Conservation (phyloP, 78 protist species). For the Tieghemostelium lacteum region DNA sequence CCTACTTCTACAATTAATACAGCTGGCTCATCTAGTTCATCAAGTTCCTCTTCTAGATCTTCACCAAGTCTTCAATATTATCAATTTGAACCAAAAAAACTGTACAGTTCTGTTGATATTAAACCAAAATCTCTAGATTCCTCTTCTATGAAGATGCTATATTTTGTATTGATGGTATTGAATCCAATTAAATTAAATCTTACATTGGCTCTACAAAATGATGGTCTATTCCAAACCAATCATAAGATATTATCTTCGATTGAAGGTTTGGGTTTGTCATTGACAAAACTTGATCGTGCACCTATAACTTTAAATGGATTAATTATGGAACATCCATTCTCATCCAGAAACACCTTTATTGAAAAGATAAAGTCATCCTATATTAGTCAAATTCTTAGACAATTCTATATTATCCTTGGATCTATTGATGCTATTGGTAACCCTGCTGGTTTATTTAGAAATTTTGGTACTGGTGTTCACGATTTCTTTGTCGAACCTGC, state of each 20-base stretch:
- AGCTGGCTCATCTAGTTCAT: background rate
- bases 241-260: conserved; percentile 50
- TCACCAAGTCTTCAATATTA: background rate
- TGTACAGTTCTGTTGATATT: background rate
- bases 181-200: conserved; percentile 80
- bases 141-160: conserved; percentile 46
- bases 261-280: conserved; percentile 74
- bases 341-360: conserved; percentile 53
- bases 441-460: conserved; percentile 86
- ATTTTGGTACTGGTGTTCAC: conserved; percentile 86
- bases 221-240: conserved; percentile 42
- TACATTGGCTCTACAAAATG: conserved; percentile 53
- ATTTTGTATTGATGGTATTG: conserved; percentile 68
- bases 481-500: conserved; percentile 88
- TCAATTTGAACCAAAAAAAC: background rate
- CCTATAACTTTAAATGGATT: conserved; percentile 71
- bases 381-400: conserved; percentile 37
- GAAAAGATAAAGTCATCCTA: conserved; percentile 73
- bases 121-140: conserved; percentile 26
- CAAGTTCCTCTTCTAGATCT: background rate
- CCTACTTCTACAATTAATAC: background rate
- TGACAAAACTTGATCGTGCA: conserved; percentile 79
- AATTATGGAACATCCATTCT: conserved; percentile 83
- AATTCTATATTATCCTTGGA: conserved; percentile 85
- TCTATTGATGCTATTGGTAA: conserved; percentile 89